A percentile compares a stretch with the other conserved stretches of the same genome.
Evolutionary conservation across 305 asterid genomes (phyloP).

Genomic region (Fraxinus nigra): DNA sequence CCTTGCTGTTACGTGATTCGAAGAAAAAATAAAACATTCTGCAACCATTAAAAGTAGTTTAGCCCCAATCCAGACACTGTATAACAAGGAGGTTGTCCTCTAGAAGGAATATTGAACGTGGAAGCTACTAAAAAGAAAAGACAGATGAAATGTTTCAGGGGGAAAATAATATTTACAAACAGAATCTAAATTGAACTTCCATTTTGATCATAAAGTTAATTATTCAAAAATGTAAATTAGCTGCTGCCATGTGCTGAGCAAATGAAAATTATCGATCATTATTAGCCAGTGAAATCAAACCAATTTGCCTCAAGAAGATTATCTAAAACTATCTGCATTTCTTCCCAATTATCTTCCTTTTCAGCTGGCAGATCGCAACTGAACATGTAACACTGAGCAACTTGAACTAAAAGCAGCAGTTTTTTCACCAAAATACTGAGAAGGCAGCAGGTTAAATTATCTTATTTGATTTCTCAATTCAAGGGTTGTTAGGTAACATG

Average conservation of each 20-base stretch:
- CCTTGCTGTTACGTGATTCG: constrained; percentile 77
- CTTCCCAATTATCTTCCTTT: background rate
- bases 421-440: background rate
- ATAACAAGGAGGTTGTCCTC: background rate
- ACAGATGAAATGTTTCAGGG: background rate
- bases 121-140: background rate
- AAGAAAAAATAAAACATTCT: constrained; percentile 98
- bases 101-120: background rate
- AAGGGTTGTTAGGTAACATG: background rate
- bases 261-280: background rate
- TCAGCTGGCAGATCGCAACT: background rate
- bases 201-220: background rate
- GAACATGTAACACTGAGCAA: background rate
- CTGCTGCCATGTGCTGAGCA: background rate
- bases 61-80: constrained; percentile 19
- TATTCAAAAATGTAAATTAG: background rate
- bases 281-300: background rate
- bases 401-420: background rate
- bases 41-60: constrained; percentile 26
- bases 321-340: background rate
- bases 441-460: background rate
- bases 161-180: background rate
- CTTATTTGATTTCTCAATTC: background rate
- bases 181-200: background rate
- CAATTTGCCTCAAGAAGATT: background rate